phyloP scores from a whole-genome alignment of 768 basidiomycete species.

The Scleroderma bovista region DNA sequence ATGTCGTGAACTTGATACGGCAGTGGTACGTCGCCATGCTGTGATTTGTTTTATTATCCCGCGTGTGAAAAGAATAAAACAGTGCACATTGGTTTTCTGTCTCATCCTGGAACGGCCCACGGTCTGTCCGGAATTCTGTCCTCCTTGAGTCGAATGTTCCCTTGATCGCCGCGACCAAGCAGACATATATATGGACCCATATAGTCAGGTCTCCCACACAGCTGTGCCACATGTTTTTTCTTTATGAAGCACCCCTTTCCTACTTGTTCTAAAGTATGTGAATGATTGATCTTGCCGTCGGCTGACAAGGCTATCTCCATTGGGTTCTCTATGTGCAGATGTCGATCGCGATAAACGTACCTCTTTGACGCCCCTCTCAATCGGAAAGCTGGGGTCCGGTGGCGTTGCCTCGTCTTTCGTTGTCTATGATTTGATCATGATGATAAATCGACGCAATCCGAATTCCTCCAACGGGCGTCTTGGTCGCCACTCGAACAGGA shows the following conservation, averaged over 20 bases:
- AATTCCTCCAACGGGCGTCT: neutral
- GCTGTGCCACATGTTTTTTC: constrained; percentile 18
- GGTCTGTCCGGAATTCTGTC: constrained; percentile 21
- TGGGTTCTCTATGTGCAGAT: constrained; percentile 35
- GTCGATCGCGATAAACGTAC: constrained; percentile 28
- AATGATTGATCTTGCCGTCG: constrained; percentile 20
- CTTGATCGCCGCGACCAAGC: constrained; percentile 31
- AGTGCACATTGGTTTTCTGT: neutral
- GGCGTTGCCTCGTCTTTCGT: constrained; percentile 6
- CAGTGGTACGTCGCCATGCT: neutral
- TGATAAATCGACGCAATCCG: neutral
- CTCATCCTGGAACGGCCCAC: neutral
- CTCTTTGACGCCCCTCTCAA: constrained; percentile 20
- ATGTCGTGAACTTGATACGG: neutral
- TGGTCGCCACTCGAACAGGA: neutral
- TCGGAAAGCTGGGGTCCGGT: constrained; percentile 2
- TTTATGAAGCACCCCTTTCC: constrained; percentile 5
- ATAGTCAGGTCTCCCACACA: constrained; percentile 23
- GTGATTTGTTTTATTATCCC: neutral
- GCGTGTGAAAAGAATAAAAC: constrained; percentile 1
- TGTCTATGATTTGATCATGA: constrained; percentile 9
- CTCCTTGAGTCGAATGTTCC: constrained; percentile 21
- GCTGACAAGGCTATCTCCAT: constrained; percentile 52
- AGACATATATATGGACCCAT: constrained; percentile 22
- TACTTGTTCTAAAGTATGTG: constrained; percentile 3